Conservation (phyloP, 768 basidiomycete species). For the Lactifluus pinguis region DNA sequence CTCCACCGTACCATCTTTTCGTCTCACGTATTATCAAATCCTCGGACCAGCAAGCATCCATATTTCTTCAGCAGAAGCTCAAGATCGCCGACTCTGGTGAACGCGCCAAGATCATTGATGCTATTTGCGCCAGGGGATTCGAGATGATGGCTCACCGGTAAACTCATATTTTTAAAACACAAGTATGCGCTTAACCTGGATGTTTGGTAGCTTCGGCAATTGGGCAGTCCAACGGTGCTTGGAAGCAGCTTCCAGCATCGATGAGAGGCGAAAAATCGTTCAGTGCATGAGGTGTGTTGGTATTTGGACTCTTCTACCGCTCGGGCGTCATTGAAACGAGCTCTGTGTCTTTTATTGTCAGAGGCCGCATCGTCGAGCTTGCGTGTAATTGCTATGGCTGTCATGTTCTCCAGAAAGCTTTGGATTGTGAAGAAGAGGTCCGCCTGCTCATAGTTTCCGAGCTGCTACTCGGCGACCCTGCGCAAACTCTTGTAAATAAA, state of each 20-base stretch:
- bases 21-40: slow-evolving; percentile 82
- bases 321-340: not conserved
- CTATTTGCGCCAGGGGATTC: slow-evolving; percentile 73
- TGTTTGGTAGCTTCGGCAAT: slow-evolving; percentile 64
- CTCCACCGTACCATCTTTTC: slow-evolving; percentile 75
- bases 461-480: slow-evolving; percentile 74
- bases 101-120: slow-evolving; percentile 76
- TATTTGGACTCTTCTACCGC: not conserved
- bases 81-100: slow-evolving; percentile 77
- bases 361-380: slow-evolving; percentile 76
- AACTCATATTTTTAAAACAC: slow-evolving; percentile 9
- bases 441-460: slow-evolving; percentile 77
- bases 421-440: slow-evolving; percentile 86
- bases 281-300: slow-evolving; percentile 67
- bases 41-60: slow-evolving; percentile 85
- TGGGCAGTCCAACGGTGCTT: slow-evolving; percentile 87
- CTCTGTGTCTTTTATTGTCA: slow-evolving; percentile 22
- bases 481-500: slow-evolving; percentile 80
- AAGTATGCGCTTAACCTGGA: not conserved
- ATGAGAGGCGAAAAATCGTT: slow-evolving; percentile 75
- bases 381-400: slow-evolving; percentile 87
- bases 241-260: slow-evolving; percentile 64
- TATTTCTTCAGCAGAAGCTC: slow-evolving; percentile 84
- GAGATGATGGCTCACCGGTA: slow-evolving; percentile 92
- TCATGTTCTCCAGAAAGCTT: slow-evolving; percentile 81